Conservation (phyloP, 2,329 filamentous ascomycete species). For the Periconia digitata region DNA sequence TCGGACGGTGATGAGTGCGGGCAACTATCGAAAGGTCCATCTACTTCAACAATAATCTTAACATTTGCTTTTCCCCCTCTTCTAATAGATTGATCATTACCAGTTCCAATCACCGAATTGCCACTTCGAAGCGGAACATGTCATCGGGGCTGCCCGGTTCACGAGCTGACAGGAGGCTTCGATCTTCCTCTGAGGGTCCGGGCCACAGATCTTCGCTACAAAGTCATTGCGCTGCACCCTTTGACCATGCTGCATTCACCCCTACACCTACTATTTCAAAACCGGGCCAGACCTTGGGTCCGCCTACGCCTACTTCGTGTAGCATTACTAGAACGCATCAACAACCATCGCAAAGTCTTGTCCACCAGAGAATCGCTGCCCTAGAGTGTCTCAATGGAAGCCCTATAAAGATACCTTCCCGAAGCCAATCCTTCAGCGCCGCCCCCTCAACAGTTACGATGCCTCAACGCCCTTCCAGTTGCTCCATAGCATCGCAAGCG, state of each 20-base stretch:
- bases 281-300: conserved; percentile 11
- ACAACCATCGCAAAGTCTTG: not conserved
- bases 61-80: conserved; percentile 13
- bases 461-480: conserved; percentile 20
- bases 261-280: conserved; percentile 7
- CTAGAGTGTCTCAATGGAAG: conserved; percentile 2
- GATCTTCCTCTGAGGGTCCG: conserved; percentile 16
- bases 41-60: not conserved
- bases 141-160: conserved; percentile 15
- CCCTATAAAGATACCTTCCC: not conserved
- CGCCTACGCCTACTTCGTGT: conserved; percentile 3
- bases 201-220: conserved; percentile 20
- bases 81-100: not conserved
- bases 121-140: conserved; percentile 16
- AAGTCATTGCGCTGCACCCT: conserved; percentile 1
- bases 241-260: not conserved
- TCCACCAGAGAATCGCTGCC: conserved; percentile 1
- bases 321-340: not conserved
- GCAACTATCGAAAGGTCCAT: conserved; percentile 8
- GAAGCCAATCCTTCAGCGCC: not conserved
- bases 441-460: not conserved
- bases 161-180: conserved; percentile 15
- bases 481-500: conserved; percentile 16
- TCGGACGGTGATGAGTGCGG: conserved; percentile 9
- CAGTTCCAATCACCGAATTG: not conserved